Evolutionary conservation across 331 rosid species (phyloP).

Genomic region (Stylosanthes scabra): DNA sequence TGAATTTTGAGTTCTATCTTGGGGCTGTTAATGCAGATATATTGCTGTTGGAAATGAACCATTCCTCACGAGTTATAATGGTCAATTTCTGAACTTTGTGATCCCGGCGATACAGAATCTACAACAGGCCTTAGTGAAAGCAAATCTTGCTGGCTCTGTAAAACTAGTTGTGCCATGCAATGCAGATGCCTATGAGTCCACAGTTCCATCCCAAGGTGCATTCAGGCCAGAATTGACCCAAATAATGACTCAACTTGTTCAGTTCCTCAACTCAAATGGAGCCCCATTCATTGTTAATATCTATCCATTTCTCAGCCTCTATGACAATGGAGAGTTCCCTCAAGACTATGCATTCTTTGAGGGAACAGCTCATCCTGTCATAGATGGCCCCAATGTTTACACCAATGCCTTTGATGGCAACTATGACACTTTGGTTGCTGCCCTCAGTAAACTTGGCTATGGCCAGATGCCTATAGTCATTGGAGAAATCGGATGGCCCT

Average conservation of each 20-base stretch:
- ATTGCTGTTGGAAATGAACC: slow-evolving; percentile 93
- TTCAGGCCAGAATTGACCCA: slow-evolving; percentile 72
- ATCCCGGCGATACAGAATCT: slow-evolving; percentile 74
- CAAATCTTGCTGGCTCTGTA: slow-evolving; percentile 68
- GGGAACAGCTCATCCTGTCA: slow-evolving; percentile 80
- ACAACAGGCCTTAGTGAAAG: slow-evolving; percentile 78
- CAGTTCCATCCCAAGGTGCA: slow-evolving; percentile 83
- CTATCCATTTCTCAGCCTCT: slow-evolving; percentile 86
- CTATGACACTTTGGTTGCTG: slow-evolving; percentile 74
- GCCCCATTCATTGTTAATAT: slow-evolving; percentile 84
- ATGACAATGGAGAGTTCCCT: slow-evolving; percentile 71
- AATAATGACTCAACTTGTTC: slow-evolving; percentile 66
- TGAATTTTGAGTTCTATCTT: background rate
- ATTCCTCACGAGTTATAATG: slow-evolving; percentile 71
- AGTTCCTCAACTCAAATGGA: slow-evolving; percentile 78
- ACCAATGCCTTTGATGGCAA: slow-evolving; percentile 89
- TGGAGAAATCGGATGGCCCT: slow-evolving; percentile 92
- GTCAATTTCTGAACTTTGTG: slow-evolving; percentile 67
- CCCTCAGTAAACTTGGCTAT: slow-evolving; percentile 75
- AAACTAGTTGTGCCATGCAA: slow-evolving; percentile 91
- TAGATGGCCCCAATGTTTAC: slow-evolving; percentile 76
- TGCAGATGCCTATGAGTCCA: slow-evolving; percentile 83
- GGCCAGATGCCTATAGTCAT: slow-evolving; percentile 78
- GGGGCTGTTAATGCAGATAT: slow-evolving; percentile 56
- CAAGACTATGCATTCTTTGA: slow-evolving; percentile 88